Percentiles rank a stretch among this genome's conserved stretches.
Conservation (phyloP, 345 rosid genomes). For the Linum lewisii region DNA sequence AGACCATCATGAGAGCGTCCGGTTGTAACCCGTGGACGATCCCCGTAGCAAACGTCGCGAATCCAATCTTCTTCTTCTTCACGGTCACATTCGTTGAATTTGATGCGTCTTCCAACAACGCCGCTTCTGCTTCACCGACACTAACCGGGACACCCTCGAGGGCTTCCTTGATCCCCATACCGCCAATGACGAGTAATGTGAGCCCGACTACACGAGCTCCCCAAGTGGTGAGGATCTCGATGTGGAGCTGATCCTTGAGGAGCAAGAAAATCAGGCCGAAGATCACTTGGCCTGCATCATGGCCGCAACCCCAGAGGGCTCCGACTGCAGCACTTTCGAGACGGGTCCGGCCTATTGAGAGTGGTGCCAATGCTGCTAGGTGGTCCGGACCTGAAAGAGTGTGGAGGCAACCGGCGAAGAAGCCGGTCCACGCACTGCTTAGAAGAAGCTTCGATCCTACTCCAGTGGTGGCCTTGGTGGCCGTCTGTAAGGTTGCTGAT, state of each 20-base stretch:
- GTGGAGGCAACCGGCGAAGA: conserved; percentile 89
- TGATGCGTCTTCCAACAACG: conserved; percentile 26
- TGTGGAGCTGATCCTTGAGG: conserved; percentile 77
- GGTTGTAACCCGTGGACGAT: conserved; percentile 90
- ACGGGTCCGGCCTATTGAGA: conserved; percentile 78
- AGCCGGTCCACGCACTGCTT: conserved; percentile 91
- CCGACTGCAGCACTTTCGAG: conserved; percentile 89
- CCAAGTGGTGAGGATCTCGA: conserved; percentile 78
- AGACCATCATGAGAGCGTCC: conserved; percentile 87
- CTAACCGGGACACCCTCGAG: conserved; percentile 63
- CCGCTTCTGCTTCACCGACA: conserved; percentile 67
- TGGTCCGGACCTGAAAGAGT: conserved; percentile 96
- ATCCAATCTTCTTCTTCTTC: conserved; percentile 69
- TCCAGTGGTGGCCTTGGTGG: conserved; percentile 13
- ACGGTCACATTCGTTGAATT: conserved; percentile 31
- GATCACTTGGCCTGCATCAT: conserved; percentile 88
- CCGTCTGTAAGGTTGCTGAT: conserved; percentile 23
- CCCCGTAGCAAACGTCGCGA: conserved; percentile 93
- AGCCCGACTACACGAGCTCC: conserved; percentile 82
- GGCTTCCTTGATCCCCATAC: conserved; percentile 81
- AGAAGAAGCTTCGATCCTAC: conserved; percentile 48
- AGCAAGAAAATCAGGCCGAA: conserved; percentile 76
- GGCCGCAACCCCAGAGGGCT: conserved; percentile 99
- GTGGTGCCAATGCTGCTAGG: conserved; percentile 95
- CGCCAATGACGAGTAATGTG: conserved; percentile 76